phyloP scores from a whole-genome alignment of 257 asterid genomes.

The Hygrophila difformis region DNA sequence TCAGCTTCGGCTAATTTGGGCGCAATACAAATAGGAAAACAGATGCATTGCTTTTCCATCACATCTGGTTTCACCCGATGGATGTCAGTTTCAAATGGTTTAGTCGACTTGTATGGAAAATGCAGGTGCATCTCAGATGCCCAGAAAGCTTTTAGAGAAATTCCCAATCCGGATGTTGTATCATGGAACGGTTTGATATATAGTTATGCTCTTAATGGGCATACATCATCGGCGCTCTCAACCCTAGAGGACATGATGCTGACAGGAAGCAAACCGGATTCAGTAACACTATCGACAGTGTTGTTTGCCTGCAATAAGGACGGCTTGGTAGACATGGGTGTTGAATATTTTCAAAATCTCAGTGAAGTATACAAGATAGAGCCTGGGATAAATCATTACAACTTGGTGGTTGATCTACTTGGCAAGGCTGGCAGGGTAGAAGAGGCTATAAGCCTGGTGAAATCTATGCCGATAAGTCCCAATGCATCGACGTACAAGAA shows the following conservation, averaged over 20 bases:
- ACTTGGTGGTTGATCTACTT: slow-evolving; percentile 26
- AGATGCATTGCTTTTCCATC: slow-evolving; percentile 25
- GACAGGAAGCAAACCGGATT: slow-evolving; percentile 19
- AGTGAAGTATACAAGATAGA: slow-evolving; percentile 17
- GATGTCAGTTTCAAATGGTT: slow-evolving; percentile 21
- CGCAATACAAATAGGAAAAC: slow-evolving; percentile 18
- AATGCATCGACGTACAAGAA: slow-evolving; percentile 19
- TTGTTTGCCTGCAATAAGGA: slow-evolving; percentile 19
- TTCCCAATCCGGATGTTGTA: slow-evolving; percentile 15
- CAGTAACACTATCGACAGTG: slow-evolving; percentile 20
- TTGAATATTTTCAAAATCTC: slow-evolving; percentile 20
- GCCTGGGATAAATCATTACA: slow-evolving; percentile 21
- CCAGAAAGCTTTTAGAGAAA: slow-evolving; percentile 21
- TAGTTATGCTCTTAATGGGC: slow-evolving; percentile 17
- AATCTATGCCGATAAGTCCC: slow-evolving; percentile 13
- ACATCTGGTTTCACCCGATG: slow-evolving; percentile 16
- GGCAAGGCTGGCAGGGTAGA: slow-evolving; percentile 26
- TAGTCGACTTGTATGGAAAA: slow-evolving; percentile 28
- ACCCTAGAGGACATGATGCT: slow-evolving; percentile 27
- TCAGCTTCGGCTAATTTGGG: slow-evolving; percentile 26
- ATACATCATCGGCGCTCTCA: slow-evolving; percentile 13
- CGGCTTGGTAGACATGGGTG: slow-evolving; percentile 27
- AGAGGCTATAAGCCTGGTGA: slow-evolving; percentile 18
- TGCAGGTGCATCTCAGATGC: slow-evolving; percentile 17
- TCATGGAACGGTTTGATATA: slow-evolving; percentile 29